Conservation (phyloP, 345 rosid species). For the Citrus trifoliata region DNA sequence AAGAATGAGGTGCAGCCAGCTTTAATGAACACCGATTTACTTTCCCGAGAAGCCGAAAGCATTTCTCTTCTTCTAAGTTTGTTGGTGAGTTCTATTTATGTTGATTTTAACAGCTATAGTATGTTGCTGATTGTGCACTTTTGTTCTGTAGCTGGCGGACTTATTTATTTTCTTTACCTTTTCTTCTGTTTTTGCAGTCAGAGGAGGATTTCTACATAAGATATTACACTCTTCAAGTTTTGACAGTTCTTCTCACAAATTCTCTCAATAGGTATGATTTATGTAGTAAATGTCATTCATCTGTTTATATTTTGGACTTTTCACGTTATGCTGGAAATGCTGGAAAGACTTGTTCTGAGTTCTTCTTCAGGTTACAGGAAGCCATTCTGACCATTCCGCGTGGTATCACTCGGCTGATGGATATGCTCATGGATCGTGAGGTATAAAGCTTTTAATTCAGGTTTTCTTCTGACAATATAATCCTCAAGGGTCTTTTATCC, state of each 20-base stretch:
- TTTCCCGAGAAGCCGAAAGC: slow-evolving; percentile 88
- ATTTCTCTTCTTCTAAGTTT: slow-evolving; percentile 89
- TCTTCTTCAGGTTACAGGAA: slow-evolving; percentile 92
- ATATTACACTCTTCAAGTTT: slow-evolving; percentile 89
- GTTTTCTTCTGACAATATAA: slow-evolving; percentile 5
- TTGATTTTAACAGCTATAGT: neutral
- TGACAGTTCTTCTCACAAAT: slow-evolving; percentile 91
- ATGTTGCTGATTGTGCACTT: neutral
- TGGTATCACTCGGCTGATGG: slow-evolving; percentile 97
- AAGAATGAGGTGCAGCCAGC: slow-evolving; percentile 84
- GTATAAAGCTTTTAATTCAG: slow-evolving; percentile 32
- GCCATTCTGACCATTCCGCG: slow-evolving; percentile 95
- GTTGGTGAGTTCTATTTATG: slow-evolving; percentile 56
- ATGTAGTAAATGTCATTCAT: slow-evolving; percentile 6
- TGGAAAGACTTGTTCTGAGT: slow-evolving; percentile 37
- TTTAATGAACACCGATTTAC: slow-evolving; percentile 92
- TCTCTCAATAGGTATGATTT: slow-evolving; percentile 78
- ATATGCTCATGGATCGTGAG: slow-evolving; percentile 99
- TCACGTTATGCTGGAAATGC: slow-evolving; percentile 7
- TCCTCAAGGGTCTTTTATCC: neutral
- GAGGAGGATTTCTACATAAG: slow-evolving; percentile 97
- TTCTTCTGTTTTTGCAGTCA: slow-evolving; percentile 46
- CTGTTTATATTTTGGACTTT: slow-evolving; percentile 4
- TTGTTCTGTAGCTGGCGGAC: neutral
- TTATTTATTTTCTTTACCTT: neutral